phyloP scores from a whole-genome alignment of 495 filamentous ascomycete species.

The Oleoguttula mirabilis region DNA sequence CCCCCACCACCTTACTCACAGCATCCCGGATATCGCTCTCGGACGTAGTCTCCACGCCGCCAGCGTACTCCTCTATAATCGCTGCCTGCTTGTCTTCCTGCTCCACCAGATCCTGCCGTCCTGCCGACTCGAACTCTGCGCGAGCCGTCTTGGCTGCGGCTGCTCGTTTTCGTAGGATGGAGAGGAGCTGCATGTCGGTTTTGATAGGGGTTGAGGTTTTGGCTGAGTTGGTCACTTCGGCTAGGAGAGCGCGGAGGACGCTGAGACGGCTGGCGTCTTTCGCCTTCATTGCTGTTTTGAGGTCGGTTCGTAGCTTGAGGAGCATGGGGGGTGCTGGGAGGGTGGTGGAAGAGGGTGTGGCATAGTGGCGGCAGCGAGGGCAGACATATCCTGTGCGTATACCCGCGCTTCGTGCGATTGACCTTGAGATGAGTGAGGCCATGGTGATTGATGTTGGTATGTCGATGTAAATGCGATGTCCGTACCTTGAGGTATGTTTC shows the following conservation, averaged over 20 bases:
- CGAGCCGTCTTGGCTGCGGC: conserved; percentile 39
- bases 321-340: conserved; percentile 29
- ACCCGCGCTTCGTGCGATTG: conserved; percentile 33
- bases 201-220: conserved; percentile 48
- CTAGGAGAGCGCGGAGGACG: conserved; percentile 48
- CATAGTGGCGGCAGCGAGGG: conserved; percentile 22
- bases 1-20: conserved; percentile 34
- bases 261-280: conserved; percentile 45
- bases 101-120: conserved; percentile 43
- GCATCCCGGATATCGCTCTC: conserved; percentile 39
- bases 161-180: conserved; percentile 44
- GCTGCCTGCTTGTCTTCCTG: conserved; percentile 45
- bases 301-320: conserved; percentile 41
- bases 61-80: conserved; percentile 47
- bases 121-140: conserved; percentile 39
- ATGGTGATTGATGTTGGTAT: no score
- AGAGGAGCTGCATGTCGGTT: conserved; percentile 47
- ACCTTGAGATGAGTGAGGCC: conserved; percentile 16
- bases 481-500: no score
- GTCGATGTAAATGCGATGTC: no score
- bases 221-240: conserved; percentile 50
- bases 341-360: conserved; percentile 11
- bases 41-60: conserved; percentile 36
- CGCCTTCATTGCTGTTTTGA: conserved; percentile 50
- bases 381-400: conserved; percentile 1